phyloP scores from a whole-genome alignment of 352 stramenopile species.

The Albugo laibachii region DNA sequence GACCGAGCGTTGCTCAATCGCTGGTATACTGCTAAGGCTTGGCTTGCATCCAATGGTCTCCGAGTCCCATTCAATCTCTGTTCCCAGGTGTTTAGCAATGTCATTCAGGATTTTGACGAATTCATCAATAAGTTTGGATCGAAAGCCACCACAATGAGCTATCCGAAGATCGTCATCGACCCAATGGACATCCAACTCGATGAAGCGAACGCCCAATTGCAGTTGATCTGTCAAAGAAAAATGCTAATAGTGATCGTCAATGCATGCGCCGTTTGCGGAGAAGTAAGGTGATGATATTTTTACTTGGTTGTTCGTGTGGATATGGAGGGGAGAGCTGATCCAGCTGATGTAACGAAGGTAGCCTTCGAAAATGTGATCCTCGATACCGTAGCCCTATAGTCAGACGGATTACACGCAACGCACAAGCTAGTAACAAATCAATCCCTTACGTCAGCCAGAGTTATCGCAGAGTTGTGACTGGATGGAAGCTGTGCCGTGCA shows the following conservation, averaged over 20 bases:
- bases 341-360: constrained; percentile 36
- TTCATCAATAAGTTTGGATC: constrained; percentile 27
- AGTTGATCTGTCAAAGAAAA: constrained; percentile 50
- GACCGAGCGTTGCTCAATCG: constrained; percentile 27
- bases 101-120: constrained; percentile 47
- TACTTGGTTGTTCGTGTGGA: constrained; percentile 38
- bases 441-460: constrained; percentile 18
- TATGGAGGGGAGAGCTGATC: constrained; percentile 25
- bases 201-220: constrained; percentile 35
- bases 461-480: constrained; percentile 48
- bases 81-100: constrained; percentile 27
- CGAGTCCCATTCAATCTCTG: constrained; percentile 44
- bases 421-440: neutral
- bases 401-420: neutral
- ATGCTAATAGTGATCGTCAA: constrained; percentile 9
- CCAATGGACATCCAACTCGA: constrained; percentile 53
- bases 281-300: neutral
- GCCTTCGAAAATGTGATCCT: constrained; percentile 41
- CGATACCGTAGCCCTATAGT: constrained; percentile 31
- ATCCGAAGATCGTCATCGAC: constrained; percentile 43
- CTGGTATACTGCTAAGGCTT: constrained; percentile 42
- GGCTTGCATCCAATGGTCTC: constrained; percentile 49
- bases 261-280: neutral
- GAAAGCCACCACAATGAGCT: constrained; percentile 43
- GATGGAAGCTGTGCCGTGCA: constrained; percentile 31